phyloP scores from a whole-genome alignment of 805 yeast genomes.

The Alloascoidea hylecoeti region DNA sequence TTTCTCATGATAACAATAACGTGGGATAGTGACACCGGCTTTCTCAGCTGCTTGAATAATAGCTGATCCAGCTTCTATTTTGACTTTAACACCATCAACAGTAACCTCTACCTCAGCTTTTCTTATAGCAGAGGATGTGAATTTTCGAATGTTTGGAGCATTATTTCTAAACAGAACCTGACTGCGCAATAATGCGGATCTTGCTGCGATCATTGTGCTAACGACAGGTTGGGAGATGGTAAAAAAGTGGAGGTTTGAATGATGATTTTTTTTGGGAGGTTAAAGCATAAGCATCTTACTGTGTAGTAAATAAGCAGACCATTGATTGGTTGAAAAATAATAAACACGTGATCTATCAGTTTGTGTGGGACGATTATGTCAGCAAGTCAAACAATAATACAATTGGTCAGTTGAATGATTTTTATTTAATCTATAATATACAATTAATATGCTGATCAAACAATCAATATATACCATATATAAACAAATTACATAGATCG shows the following conservation, averaged over 20 bases:
- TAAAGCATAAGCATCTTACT: too few species aligned
- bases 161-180: constrained; percentile 43
- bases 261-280: too few species aligned
- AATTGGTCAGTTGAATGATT: too few species aligned
- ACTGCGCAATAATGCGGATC: background rate
- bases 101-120: constrained; percentile 42
- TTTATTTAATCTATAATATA: too few species aligned
- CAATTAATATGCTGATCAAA: background rate
- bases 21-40: constrained; percentile 79
- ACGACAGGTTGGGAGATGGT: too few species aligned
- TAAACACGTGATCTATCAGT: background rate
- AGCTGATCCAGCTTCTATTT: constrained; percentile 76
- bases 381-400: too few species aligned
- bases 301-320: background rate
- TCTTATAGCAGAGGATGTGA: constrained; percentile 19
- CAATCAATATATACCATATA: too few species aligned
- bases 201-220: background rate
- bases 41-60: constrained; percentile 85
- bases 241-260: constrained; percentile 1
- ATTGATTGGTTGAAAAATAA: background rate
- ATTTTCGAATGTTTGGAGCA: constrained; percentile 29
- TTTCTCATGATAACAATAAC: constrained; percentile 87
- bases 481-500: too few species aligned
- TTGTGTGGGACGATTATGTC: background rate
- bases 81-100: constrained; percentile 57